Evolutionary conservation across 441 rosid species (phyloP), one percentile per base, ranked within the genome.

Genomic region (Pelargonium fulgidum): DNA sequence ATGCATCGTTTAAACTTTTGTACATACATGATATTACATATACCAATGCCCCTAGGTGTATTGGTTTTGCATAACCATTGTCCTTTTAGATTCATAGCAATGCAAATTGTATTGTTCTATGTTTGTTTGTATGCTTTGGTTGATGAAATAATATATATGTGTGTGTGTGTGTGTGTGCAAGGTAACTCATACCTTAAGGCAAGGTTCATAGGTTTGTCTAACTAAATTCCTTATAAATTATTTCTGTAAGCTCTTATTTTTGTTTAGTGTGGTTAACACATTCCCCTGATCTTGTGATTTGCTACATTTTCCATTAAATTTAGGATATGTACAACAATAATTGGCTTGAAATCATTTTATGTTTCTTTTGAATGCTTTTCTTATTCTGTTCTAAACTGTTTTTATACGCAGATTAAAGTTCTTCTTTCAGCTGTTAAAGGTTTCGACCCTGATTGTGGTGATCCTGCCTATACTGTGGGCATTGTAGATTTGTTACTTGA

Each of bases 401-500:
- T 70, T 59, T 54, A 68, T 70, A 17, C 85, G 94, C 98, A 96
- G 99, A 88, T 96, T 72, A 91, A 79, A 85, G 91, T 89, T 78
- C 97, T 96, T 67, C 75, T 96, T 81, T 87, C 84, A 90, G 96
- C 99, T 69, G 90, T 93, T 73, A 96, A 96, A 83, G 95, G 87
- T 87, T 96, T 93, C 80, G 83, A 90, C 83, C 93, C 97, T 54
- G 86, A 82, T 45, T 85, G 83, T 77, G 98, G 98, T 70, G 99
- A 96, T 80, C 71, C 99, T 73, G 92, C 98, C 71, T 93, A 96
- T 83, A 96, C 98, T 20, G 90, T 93, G 96, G 90, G 99, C 79
- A 87, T 96, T 72, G 99, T 96, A 81, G 99, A 96, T 79, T 84
- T 96, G 83, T 83, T 96, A 86, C 99, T 96, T 77, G 94, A 89